Evolutionary conservation across 129 eudicot genomes (phyloP).

Genomic region (Flaveria trinervia): DNA sequence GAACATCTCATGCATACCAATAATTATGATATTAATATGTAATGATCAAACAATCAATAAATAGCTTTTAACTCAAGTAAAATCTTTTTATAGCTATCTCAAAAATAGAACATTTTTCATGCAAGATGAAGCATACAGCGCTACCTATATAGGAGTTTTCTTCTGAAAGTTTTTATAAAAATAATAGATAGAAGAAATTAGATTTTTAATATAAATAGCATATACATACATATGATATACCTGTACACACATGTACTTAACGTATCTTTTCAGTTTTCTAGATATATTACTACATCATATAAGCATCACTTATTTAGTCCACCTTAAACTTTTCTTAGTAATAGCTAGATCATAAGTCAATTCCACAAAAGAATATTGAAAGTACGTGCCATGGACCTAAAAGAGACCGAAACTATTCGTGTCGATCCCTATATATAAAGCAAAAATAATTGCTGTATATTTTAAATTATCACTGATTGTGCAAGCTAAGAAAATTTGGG

Average conservation of each 20-base stretch:
- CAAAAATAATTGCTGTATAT: not conserved
- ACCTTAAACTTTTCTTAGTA: constrained; percentile 4
- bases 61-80: not conserved
- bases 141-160: not conserved
- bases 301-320: constrained; percentile 13
- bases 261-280: not conserved
- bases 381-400: constrained; percentile 11
- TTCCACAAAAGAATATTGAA: constrained; percentile 2
- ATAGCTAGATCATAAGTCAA: constrained; percentile 15
- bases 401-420: constrained; percentile 5
- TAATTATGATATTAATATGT: not conserved
- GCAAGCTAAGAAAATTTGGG: not conserved
- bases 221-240: not conserved
- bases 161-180: not conserved
- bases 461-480: not conserved
- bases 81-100: not conserved
- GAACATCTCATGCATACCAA: constrained; percentile 1
- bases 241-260: not conserved
- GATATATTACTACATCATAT: constrained; percentile 1
- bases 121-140: not conserved
- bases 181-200: not conserved
- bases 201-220: not conserved
- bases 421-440: not conserved
- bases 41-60: constrained; percentile 11
- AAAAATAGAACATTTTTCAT: not conserved